Percentiles rank a stretch among this genome's conserved stretches.
These are phyloP conservation scores for Omphalea diandra DNA, from an alignment of 441 rosid genomes.

Conservation along the genomic window DNA sequence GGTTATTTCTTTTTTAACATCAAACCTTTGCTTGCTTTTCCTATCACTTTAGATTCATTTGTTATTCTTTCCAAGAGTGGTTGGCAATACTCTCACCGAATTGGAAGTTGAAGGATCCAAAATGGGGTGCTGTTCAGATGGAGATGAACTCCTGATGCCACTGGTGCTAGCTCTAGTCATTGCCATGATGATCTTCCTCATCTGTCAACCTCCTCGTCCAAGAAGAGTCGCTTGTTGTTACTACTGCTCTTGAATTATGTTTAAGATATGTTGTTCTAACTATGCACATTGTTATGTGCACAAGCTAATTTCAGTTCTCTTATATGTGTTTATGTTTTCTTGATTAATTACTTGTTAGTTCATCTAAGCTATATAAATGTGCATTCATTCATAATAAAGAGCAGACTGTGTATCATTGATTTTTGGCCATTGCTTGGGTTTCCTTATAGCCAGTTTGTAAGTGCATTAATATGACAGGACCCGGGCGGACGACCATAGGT, in stretches of 20 bases:
- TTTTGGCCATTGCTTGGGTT: no score
- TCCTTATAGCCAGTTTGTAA: no score
- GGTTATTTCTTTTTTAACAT: neutral
- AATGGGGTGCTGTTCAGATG: conserved; percentile 32
- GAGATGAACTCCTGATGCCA: conserved; percentile 22
- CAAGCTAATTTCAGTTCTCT: no score
- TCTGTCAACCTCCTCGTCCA: conserved; percentile 29
- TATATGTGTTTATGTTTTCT: no score
- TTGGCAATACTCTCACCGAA: neutral
- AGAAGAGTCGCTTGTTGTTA: conserved; percentile 30
- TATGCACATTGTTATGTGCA: no score
- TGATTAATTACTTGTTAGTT: no score
- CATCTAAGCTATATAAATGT: no score
- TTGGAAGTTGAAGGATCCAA: conserved; percentile 4
- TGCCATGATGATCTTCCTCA: conserved; percentile 27
- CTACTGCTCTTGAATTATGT: conserved; percentile 25
- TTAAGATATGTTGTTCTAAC: no score
- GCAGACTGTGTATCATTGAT: no score
- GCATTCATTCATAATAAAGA: no score
- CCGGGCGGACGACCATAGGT: no score
- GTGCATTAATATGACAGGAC: no score
- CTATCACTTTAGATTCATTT: neutral
- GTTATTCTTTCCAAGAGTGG: neutral
- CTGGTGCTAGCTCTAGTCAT: conserved; percentile 24
- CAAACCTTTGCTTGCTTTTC: neutral